These are phyloP conservation scores for Crithidia acanthocephali DNA, from an alignment of 208 protist genomes.

Conservation along the genomic window DNA sequence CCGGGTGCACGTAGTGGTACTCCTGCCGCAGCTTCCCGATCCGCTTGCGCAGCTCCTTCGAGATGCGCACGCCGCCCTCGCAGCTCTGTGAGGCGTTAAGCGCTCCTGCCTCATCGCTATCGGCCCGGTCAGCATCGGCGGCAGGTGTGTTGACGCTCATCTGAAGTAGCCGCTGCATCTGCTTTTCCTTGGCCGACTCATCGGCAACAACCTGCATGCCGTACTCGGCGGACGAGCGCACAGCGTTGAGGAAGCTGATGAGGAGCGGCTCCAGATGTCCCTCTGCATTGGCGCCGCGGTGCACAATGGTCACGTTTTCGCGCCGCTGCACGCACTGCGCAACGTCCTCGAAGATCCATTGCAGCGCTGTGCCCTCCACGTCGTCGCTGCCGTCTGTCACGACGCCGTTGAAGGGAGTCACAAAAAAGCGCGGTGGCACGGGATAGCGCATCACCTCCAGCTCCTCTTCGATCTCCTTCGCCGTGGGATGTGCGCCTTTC, in stretches of 20 bases:
- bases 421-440: constrained; percentile 59
- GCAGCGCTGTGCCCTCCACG: constrained; percentile 35
- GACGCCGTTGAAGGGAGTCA: constrained; percentile 69
- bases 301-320: constrained; percentile 87
- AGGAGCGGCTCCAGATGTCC: constrained; percentile 69
- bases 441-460: constrained; percentile 25
- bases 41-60: constrained; percentile 49
- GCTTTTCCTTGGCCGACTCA: constrained; percentile 88
- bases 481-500: constrained; percentile 19
- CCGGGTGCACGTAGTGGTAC: constrained; percentile 48
- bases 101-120: constrained; percentile 25
- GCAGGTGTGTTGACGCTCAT: constrained; percentile 48
- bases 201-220: constrained; percentile 92
- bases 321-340: constrained; percentile 56
- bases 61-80: constrained; percentile 42
- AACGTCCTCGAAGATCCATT: constrained; percentile 68
- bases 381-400: constrained; percentile 41
- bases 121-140: constrained; percentile 26
- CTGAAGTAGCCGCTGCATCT: constrained; percentile 91
- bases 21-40: constrained; percentile 50
- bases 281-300: constrained; percentile 67
- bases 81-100: constrained; percentile 11
- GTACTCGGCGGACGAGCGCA: constrained; percentile 76
- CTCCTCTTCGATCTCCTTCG: constrained; percentile 28
- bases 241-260: constrained; percentile 55